Percentiles rank a stretch among this genome's conserved stretches.
phyloP scores from a whole-genome alignment of 495 filamentous ascomycete genomes.

The Podospora tetraspora region DNA sequence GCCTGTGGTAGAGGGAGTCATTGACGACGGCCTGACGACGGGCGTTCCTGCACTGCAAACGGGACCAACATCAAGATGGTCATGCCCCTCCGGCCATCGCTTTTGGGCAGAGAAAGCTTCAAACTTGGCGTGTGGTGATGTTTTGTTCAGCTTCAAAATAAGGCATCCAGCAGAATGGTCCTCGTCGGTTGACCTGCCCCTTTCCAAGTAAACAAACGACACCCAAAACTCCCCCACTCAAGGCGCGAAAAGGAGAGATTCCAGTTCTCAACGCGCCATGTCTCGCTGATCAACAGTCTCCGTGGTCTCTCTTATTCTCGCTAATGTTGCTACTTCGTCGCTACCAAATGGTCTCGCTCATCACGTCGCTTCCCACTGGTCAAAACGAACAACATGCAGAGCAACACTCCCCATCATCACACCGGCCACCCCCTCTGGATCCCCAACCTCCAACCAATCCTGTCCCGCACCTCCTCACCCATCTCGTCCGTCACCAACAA shows the following conservation, averaged over 20 bases:
- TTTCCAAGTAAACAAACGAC: not conserved
- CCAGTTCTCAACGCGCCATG: not conserved
- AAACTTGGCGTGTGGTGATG: not conserved
- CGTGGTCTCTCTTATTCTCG: too few species aligned
- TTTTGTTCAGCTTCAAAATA: not conserved
- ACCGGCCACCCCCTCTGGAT: not conserved
- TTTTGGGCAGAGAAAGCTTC: too few species aligned
- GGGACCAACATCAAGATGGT: not conserved
- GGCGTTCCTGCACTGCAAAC: not conserved
- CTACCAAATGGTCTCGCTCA: not conserved
- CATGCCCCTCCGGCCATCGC: not conserved
- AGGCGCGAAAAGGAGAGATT: not conserved
- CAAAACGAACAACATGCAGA: not conserved
- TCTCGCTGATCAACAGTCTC: not conserved
- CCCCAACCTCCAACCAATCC: not conserved
- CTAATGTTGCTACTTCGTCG: not conserved
- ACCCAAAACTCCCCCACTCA: not conserved
- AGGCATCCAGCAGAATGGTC: not conserved
- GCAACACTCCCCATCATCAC: not conserved
- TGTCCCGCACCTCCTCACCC: not conserved
- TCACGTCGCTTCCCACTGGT: not conserved
- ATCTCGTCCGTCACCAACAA: not conserved
- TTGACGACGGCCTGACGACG: not conserved
- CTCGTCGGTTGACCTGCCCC: not conserved
- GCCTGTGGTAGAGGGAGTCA: not conserved